Percentiles rank a stretch among this genome's conserved stretches.
These are phyloP conservation scores for Musa itinerans DNA, from an alignment of 176 grass and related monocot species.

Conservation along the genomic window DNA sequence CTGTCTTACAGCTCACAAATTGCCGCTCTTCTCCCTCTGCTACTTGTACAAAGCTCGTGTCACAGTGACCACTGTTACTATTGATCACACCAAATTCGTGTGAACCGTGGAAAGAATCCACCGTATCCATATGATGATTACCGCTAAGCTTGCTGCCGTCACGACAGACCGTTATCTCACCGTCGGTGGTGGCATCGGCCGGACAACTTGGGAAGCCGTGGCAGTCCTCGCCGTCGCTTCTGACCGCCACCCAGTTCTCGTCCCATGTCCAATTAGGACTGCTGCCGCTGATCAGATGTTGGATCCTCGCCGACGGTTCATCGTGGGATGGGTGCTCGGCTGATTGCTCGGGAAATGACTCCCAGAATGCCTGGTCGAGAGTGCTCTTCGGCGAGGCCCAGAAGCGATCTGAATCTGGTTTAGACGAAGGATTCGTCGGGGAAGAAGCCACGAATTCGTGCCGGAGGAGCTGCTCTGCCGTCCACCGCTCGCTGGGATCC, in stretches of 20 bases:
- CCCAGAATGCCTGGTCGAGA: constrained; percentile 5
- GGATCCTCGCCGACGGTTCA: not conserved
- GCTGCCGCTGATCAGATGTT: not conserved
- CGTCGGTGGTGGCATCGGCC: too few species aligned
- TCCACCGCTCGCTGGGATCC: constrained; percentile 2
- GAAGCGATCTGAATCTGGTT: not conserved
- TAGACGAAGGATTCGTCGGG: not conserved
- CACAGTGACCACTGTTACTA: not conserved
- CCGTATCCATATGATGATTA: not conserved
- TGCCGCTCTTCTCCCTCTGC: too few species aligned
- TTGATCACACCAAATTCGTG: not conserved
- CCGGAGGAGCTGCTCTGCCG: constrained; percentile 6
- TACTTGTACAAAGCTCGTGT: not conserved
- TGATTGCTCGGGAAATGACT: not conserved
- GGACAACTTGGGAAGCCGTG: too few species aligned
- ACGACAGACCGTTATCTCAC: not conserved
- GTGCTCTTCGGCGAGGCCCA: constrained; percentile 6
- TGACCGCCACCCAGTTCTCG: not conserved
- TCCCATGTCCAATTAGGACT: not conserved
- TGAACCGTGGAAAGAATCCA: not conserved
- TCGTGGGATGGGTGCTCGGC: not conserved
- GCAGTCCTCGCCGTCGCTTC: not conserved
- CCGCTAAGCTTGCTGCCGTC: not conserved
- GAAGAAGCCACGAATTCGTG: not conserved
- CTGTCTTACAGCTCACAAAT: not conserved